A percentile compares a stretch with the other conserved stretches of the same genome.
Conservation (phyloP, 495 filamentous ascomycete species). For the Neurospora sp. region DNA sequence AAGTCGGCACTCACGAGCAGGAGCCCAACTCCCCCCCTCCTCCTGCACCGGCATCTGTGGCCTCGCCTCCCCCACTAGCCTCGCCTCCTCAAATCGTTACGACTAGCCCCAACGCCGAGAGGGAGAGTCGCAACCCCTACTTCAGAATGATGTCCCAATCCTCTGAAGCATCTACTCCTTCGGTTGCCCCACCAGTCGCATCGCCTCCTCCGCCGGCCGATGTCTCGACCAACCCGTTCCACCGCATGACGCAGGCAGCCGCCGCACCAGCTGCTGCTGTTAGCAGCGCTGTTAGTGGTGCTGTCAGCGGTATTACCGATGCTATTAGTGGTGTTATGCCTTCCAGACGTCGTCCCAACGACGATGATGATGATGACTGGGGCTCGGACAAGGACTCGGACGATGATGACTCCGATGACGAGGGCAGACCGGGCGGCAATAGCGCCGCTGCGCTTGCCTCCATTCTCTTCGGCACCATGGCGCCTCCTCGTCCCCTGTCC, state of each 20-base stretch:
- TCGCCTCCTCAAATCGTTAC: slow-evolving; percentile 35
- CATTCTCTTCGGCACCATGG: slow-evolving; percentile 96
- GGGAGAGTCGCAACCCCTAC: slow-evolving; percentile 42
- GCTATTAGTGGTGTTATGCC: slow-evolving; percentile 14
- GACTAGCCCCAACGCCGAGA: slow-evolving; percentile 37
- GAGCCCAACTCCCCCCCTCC: slow-evolving; percentile 38
- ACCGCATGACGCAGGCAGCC: slow-evolving; percentile 61
- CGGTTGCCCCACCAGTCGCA: slow-evolving; percentile 32
- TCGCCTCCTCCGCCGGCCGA: slow-evolving; percentile 36
- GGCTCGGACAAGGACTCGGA: slow-evolving; percentile 70
- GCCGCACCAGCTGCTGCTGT: slow-evolving; percentile 24
- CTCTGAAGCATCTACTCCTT: slow-evolving; percentile 35
- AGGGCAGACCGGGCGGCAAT: slow-evolving; percentile 63
- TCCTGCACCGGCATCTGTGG: slow-evolving; percentile 1
- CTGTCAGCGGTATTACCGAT: neutral
- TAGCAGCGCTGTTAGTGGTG: neutral
- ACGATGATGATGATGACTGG: slow-evolving; percentile 69
- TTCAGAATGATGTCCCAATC: slow-evolving; percentile 43
- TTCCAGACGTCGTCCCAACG: slow-evolving; percentile 25
- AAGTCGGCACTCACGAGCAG: slow-evolving; percentile 41
- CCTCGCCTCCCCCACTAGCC: slow-evolving; percentile 28
- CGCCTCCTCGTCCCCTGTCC: slow-evolving; percentile 78
- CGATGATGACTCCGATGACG: slow-evolving; percentile 56
- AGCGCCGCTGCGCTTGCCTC: slow-evolving; percentile 87
- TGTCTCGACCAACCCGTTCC: slow-evolving; percentile 89